phyloP scores from a whole-genome alignment of 2,329 filamentous ascomycete species.

The Botrytis deweyae region DNA sequence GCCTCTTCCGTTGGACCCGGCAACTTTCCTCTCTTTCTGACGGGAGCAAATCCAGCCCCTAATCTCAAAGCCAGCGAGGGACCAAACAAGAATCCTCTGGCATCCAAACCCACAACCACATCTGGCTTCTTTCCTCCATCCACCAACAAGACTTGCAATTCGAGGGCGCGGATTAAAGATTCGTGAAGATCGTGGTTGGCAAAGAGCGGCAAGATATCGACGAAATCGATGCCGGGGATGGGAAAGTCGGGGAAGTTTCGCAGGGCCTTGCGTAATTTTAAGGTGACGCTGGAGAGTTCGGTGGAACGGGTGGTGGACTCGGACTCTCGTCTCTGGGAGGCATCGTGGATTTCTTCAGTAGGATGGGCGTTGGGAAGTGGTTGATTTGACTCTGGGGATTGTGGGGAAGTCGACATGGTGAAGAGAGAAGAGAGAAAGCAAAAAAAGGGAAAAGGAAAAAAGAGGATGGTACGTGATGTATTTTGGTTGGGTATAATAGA shows the following conservation, averaged over 20 bases:
- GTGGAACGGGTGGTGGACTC: slow-evolving; percentile 38
- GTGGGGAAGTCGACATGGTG: slow-evolving; percentile 36
- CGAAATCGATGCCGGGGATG: slow-evolving; percentile 87
- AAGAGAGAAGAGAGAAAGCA: slow-evolving; percentile 33
- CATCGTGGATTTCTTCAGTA: slow-evolving; percentile 31
- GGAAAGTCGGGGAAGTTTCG: slow-evolving; percentile 92
- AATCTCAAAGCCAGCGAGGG: slow-evolving; percentile 82
- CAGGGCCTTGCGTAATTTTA: slow-evolving; percentile 69
- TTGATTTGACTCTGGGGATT: slow-evolving; percentile 25
- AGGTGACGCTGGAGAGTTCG: slow-evolving; percentile 52
- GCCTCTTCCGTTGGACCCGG: slow-evolving; percentile 85
- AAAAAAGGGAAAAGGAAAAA: neutral
- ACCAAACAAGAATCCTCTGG: slow-evolving; percentile 92
- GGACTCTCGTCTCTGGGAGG: slow-evolving; percentile 38
- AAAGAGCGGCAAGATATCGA: slow-evolving; percentile 98
- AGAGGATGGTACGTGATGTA: neutral
- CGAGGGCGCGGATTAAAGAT: slow-evolving; percentile 77
- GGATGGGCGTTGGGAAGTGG: slow-evolving; percentile 6
- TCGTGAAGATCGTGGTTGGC: slow-evolving; percentile 71
- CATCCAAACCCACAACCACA: slow-evolving; percentile 90
- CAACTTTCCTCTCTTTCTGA: slow-evolving; percentile 93
- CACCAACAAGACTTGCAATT: slow-evolving; percentile 71
- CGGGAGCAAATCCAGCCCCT: slow-evolving; percentile 73
- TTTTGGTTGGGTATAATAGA: neutral
- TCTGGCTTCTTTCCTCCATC: slow-evolving; percentile 68